phyloP scores from a whole-genome alignment of 306 rosid species.

The Astragalus glycyphyllos region DNA sequence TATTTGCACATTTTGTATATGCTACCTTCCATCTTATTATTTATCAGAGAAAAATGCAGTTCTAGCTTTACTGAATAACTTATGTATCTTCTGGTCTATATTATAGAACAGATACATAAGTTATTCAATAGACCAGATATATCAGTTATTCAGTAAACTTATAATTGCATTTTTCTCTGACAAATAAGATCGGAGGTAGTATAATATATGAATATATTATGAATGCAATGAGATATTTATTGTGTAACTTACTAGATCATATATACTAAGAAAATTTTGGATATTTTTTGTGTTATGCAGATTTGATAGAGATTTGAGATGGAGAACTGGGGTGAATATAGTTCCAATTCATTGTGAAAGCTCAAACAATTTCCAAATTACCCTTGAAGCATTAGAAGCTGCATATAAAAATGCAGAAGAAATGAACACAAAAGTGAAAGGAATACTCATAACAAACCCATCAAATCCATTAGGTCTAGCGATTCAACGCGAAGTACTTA shows the following conservation, averaged over 20 bases:
- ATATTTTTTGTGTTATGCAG: conserved; percentile 45
- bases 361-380: conserved; percentile 82
- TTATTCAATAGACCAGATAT: no score
- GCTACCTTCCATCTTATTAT: background rate
- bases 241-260: background rate
- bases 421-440: conserved; percentile 64
- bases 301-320: conserved; percentile 91
- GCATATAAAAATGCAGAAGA: conserved; percentile 66
- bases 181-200: no score
- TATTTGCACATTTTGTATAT: background rate
- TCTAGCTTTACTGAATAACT: no score
- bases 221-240: background rate
- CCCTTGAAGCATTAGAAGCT: conserved; percentile 67
- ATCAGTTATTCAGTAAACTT: no score
- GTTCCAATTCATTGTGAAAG: conserved; percentile 84
- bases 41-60: no score
- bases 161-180: no score
- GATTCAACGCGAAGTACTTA: conserved; percentile 61
- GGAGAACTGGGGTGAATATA: conserved; percentile 93
- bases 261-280: background rate
- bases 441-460: conserved; percentile 83
- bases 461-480: conserved; percentile 89
- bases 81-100: no score
- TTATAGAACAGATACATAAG: no score
- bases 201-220: no score